Conservation (phyloP, 306 rosid species). For the Begonia loranthoides region DNA sequence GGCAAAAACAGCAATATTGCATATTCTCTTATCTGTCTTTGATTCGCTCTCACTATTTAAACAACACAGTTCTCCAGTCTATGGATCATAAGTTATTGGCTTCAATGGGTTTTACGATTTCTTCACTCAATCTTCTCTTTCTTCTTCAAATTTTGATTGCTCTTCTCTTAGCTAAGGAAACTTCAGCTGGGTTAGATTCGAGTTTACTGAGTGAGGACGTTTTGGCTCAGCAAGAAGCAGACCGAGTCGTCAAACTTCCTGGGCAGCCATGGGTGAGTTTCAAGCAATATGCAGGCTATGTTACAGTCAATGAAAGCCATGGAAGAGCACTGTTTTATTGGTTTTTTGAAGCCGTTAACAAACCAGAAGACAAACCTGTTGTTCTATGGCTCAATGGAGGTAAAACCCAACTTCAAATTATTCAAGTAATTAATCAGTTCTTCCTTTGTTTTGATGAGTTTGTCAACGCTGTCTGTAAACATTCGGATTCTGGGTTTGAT, state of each 20-base stretch:
- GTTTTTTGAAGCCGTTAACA: slow-evolving; percentile 46
- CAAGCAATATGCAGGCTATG: slow-evolving; percentile 65
- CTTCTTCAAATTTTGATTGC: slow-evolving; percentile 9
- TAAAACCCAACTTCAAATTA: slow-evolving; percentile 4
- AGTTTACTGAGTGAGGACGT: slow-evolving; percentile 2
- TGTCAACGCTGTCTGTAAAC: background rate
- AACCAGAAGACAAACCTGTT: slow-evolving; percentile 39
- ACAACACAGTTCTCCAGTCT: background rate
- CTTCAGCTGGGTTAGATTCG: background rate
- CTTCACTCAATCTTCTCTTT: background rate
- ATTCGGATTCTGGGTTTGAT: background rate
- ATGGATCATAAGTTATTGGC: background rate
- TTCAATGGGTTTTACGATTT: slow-evolving; percentile 19
- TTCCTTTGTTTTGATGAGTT: background rate
- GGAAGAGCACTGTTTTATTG: slow-evolving; percentile 86
- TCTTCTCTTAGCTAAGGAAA: background rate
- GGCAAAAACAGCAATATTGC: background rate
- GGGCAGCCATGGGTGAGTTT: slow-evolving; percentile 65
- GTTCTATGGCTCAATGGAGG: slow-evolving; percentile 94
- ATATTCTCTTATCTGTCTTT: slow-evolving; percentile 6
- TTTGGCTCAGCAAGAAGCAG: slow-evolving; percentile 31
- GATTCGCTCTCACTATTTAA: slow-evolving; percentile 9
- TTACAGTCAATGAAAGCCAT: slow-evolving; percentile 51
- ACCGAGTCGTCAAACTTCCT: slow-evolving; percentile 38
- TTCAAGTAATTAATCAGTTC: background rate